Conservation (phyloP, 495 filamentous ascomycete species). For the Pyrenula massariospora region DNA sequence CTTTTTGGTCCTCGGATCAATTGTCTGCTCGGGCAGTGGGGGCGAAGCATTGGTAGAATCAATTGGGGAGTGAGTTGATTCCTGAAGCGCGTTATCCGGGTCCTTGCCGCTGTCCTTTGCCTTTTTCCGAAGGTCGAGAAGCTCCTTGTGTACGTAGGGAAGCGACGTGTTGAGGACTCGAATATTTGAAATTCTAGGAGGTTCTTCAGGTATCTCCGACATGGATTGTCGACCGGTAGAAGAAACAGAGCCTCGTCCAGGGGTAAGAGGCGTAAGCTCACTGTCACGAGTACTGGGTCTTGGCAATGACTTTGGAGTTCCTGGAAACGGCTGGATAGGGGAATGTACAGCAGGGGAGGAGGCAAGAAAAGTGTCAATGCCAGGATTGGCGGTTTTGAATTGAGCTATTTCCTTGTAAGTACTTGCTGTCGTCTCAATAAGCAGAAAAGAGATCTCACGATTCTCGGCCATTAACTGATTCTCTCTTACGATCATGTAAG, state of each 20-base stretch:
- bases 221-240: neutral
- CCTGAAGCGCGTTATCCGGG: constrained; percentile 5
- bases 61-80: constrained; percentile 2
- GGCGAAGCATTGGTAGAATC: neutral
- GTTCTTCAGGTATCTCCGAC: constrained; percentile 4
- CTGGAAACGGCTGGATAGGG: neutral
- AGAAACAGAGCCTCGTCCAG: neutral
- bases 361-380: neutral
- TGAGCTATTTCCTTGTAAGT: neutral
- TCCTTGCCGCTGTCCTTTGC: constrained; percentile 13
- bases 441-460: constrained; percentile 40
- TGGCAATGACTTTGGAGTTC: neutral
- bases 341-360: neutral
- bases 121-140: constrained; percentile 57
- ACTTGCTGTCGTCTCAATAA: no score
- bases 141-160: constrained; percentile 78
- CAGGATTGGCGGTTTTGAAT: neutral
- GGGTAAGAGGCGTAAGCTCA: neutral
- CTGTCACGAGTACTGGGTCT: neutral
- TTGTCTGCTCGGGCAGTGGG: neutral
- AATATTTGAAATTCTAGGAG: constrained; percentile 57
- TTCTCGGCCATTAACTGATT: constrained; percentile 96
- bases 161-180: constrained; percentile 82
- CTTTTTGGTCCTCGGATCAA: neutral
- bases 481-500: constrained; percentile 93